phyloP scores from a whole-genome alignment of 1,284 basidiomycete genomes.

The Apiotrichum gamsii region DNA sequence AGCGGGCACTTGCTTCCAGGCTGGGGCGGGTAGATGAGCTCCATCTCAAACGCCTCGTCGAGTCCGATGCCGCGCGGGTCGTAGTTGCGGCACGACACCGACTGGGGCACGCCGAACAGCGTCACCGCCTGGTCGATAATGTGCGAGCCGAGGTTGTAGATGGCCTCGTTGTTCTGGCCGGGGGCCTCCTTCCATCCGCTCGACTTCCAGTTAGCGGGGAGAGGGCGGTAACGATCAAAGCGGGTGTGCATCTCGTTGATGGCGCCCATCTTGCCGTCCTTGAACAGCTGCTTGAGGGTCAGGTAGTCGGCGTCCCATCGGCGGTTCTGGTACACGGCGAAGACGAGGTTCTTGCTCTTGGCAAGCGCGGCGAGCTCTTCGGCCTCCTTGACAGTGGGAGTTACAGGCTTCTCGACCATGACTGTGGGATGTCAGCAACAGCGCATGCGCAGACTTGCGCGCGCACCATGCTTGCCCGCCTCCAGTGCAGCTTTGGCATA shows the following conservation, averaged over 20 bases:
- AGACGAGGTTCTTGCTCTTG: conserved; percentile 57
- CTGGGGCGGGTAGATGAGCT: conserved; percentile 56
- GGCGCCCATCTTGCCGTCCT: conserved; percentile 49
- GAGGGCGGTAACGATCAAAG: conserved; percentile 68
- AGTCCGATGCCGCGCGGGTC: conserved; percentile 37
- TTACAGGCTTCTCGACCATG: conserved; percentile 78
- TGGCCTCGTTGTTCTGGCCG: conserved; percentile 44
- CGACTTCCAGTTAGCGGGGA: conserved; percentile 52
- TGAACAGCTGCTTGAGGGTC: conserved; percentile 61
- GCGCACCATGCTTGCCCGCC: conserved; percentile 69
- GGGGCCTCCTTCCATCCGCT: conserved; percentile 50
- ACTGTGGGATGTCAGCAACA: conserved; percentile 38
- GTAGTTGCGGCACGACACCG: conserved; percentile 48
- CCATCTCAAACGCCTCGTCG: conserved; percentile 55
- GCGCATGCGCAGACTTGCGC: neutral
- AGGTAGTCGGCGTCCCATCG: conserved; percentile 58
- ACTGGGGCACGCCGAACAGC: conserved; percentile 68
- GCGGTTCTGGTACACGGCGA: conserved; percentile 68
- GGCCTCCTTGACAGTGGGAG: conserved; percentile 61
- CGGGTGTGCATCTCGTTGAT: conserved; percentile 43
- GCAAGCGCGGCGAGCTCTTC: conserved; percentile 63
- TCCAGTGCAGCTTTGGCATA: conserved; percentile 54
- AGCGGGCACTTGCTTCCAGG: conserved; percentile 52
- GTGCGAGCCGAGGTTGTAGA: conserved; percentile 51
- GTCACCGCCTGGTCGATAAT: conserved; percentile 68